Base-by-base conservation (phyloP, 352 stramenopile genomes). In the Thalassiosira mediterranea region DNA sequence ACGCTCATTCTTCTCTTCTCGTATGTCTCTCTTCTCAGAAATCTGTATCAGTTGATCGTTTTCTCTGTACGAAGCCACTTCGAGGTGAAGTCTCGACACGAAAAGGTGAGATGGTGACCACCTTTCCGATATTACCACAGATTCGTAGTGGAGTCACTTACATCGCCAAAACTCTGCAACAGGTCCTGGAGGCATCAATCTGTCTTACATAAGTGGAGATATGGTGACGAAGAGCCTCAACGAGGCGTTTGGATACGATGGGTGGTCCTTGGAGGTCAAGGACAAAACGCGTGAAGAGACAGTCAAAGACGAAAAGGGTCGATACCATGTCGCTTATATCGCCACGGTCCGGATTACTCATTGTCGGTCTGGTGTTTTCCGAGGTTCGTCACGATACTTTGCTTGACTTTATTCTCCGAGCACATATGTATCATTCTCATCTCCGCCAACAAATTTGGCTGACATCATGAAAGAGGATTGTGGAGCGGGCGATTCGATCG, bases 161-260 rank as follows among this genome's bases (percentile, higher is more conserved):
- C n/a, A 10, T 44, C n/a, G 37, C n/a, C 37, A 44, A 44, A 15
- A 44, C 31, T 83, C 47, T 52, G 57, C 69, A 26, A 74, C 65
- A 34, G 84, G 87, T 44, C 87, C 84, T 32, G 83, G 85, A 8
- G 79, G 79, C 46, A 84, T 71, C 47, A 88, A 90, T 66, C 40
- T 93, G 8, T 83, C 74, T 10, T 93, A 93, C 34, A 81, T 93
- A 42, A 70, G 65, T 47, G 87, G 87, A 49, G 87, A 59, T 8
- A 59, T 40, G 21, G 49, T 38, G 19, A 90, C 81, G 13, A 74
- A 84, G 32, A 91, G 79, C 1, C 71, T 93, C 0, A 93, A 93
- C 73, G 84, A 91, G 59, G 60, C 86, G 10, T 93, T 93, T 72
- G 88, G 88, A n/a, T 90, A 83, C 59, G 81, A 89, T 72, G 88